Conservation (phyloP, 2,329 filamentous ascomycete species). For the Aspergillus tanneri region DNA sequence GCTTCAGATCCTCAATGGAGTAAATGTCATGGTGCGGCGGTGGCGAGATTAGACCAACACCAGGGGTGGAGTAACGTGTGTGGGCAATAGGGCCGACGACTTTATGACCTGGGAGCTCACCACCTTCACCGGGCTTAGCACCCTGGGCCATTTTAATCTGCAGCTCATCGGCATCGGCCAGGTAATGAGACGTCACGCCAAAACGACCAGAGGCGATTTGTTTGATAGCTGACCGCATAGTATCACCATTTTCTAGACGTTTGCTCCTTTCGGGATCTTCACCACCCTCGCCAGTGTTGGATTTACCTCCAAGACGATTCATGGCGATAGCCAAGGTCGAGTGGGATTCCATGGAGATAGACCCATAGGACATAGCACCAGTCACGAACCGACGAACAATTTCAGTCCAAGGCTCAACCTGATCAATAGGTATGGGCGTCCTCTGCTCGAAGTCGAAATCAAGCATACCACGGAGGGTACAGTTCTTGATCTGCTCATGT, state of each 20-base stretch:
- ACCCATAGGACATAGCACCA: constrained; percentile 97
- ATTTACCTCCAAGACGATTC: constrained; percentile 95
- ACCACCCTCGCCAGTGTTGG: constrained; percentile 95
- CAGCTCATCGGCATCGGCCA: constrained; percentile 91
- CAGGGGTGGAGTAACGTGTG: constrained; percentile 92
- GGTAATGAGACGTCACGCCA: constrained; percentile 90
- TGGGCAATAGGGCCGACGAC: constrained; percentile 91
- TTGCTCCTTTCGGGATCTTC: constrained; percentile 90
- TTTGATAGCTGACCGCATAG: constrained; percentile 96
- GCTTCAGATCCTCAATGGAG: constrained; percentile 96
- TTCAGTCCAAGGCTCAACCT: constrained; percentile 97
- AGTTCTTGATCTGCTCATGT: constrained; percentile 95
- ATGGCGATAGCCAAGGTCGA: constrained; percentile 93
- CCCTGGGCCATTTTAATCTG: constrained; percentile 99
- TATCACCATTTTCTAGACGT: constrained; percentile 85
- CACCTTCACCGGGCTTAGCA: constrained; percentile 95
- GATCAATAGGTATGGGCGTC: constrained; percentile 84
- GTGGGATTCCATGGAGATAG: constrained; percentile 97
- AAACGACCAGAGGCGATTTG: constrained; percentile 95
- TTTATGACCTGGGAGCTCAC: constrained; percentile 95
- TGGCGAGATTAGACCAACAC: constrained; percentile 92
- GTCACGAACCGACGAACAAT: constrained; percentile 96
- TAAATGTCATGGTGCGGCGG: constrained; percentile 98
- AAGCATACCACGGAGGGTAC: constrained; percentile 87
- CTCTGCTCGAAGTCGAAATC: constrained; percentile 94